Conservation (phyloP, 2,329 filamentous ascomycete species). For the Venturia carpophila region DNA sequence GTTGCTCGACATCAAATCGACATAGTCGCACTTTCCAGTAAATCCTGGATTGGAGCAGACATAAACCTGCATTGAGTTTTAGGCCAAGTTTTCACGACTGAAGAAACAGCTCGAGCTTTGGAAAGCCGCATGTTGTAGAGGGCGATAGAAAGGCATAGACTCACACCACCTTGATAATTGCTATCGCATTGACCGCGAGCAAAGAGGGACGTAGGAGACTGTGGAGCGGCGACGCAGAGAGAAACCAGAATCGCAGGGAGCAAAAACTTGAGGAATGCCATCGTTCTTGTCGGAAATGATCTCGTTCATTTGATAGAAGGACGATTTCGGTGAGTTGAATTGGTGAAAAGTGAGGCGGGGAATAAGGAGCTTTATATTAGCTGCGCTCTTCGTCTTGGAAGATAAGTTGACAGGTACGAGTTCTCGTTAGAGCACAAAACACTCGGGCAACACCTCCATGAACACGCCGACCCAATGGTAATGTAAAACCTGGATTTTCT, state of each 20-base stretch:
- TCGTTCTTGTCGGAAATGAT: background rate
- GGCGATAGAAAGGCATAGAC: background rate
- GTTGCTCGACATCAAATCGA: background rate
- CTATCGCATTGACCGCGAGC: background rate
- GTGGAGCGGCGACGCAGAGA: background rate
- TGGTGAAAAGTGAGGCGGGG: background rate
- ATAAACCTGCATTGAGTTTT: background rate
- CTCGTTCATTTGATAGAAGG: background rate
- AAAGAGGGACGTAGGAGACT: background rate
- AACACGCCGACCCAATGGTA: background rate
- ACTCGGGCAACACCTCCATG: background rate
- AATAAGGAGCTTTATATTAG: background rate
- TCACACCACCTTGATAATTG: background rate
- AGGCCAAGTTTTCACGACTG: background rate
- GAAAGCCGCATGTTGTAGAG: background rate
- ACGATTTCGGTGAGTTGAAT: background rate
- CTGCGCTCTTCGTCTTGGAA: background rate
- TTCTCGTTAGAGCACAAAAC: background rate
- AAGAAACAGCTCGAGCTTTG: background rate
- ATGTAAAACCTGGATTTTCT: background rate
- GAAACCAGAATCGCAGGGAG: background rate
- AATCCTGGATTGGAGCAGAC: background rate
- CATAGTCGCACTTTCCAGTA: background rate
- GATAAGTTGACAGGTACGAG: background rate
- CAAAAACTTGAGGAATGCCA: background rate